A percentile compares a stretch with the other conserved stretches of the same genome.
Evolutionary conservation across 768 basidiomycete genomes (phyloP).

Genomic region (Lactifluus volemus): DNA sequence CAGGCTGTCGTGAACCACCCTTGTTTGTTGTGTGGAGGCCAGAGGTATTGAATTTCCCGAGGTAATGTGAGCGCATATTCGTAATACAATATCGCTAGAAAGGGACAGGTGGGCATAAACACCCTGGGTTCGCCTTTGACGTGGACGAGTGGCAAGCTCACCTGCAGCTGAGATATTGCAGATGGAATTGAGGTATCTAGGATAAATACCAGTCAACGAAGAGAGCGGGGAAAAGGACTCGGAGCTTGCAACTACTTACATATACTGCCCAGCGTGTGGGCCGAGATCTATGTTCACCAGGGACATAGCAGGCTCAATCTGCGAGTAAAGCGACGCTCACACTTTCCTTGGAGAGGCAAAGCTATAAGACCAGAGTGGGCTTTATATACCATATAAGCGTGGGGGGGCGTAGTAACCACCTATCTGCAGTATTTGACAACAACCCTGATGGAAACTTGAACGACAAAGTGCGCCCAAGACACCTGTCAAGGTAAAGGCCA

Average conservation of each 20-base stretch:
- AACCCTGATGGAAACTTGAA: neutral
- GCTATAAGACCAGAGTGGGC: neutral
- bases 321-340: neutral
- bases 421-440: neutral
- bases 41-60: slow-evolving; percentile 35
- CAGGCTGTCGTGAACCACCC: slow-evolving; percentile 35
- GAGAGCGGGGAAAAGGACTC: neutral
- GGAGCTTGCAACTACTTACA: neutral
- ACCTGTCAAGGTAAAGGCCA: neutral
- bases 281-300: neutral
- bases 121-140: neutral
- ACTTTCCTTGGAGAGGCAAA: neutral
- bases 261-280: neutral
- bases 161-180: neutral
- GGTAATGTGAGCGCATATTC: slow-evolving; percentile 26
- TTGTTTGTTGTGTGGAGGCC: slow-evolving; percentile 31
- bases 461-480: neutral
- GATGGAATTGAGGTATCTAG: slow-evolving; percentile 4
- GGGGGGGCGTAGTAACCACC: neutral
- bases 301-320: slow-evolving; percentile 2
- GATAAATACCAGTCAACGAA: neutral
- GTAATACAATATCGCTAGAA: slow-evolving; percentile 25
- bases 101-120: neutral
- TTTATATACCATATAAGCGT: neutral
- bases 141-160: neutral